Evolutionary conservation across 1,284 basidiomycete genomes (phyloP).

Genomic region (Pholiota adiposa): DNA sequence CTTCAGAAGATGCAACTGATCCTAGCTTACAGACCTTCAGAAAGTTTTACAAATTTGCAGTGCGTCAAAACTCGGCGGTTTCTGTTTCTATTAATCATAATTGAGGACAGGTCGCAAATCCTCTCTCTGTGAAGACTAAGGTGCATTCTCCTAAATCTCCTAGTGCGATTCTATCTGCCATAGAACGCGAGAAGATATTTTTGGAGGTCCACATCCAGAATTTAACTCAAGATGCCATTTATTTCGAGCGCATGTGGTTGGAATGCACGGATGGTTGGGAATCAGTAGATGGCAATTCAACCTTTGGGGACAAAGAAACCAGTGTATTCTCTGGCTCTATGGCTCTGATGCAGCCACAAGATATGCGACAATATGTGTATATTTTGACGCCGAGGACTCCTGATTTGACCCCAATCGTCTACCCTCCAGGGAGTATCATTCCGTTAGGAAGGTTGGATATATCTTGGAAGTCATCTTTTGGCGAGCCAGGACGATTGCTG

Average conservation of each 20-base stretch:
- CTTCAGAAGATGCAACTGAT: conserved; percentile 55
- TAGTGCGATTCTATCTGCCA: conserved; percentile 61
- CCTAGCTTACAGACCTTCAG: conserved; percentile 72
- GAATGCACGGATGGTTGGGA: conserved; percentile 76
- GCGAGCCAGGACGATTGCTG: conserved; percentile 80
- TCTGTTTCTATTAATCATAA: neutral
- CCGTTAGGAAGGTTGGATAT: conserved; percentile 84
- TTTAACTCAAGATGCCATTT: conserved; percentile 74
- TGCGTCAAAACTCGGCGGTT: conserved; percentile 46
- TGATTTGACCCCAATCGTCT: conserved; percentile 52
- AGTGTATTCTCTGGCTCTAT: conserved; percentile 63
- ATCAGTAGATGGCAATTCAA: conserved; percentile 56
- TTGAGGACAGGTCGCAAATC: conserved; percentile 74
- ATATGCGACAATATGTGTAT: conserved; percentile 85
- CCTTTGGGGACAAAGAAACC: conserved; percentile 33
- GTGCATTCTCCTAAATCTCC: conserved; percentile 78
- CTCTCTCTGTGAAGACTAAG: conserved; percentile 89
- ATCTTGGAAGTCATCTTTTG: conserved; percentile 79
- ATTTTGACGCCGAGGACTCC: conserved; percentile 61
- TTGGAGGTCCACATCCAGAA: conserved; percentile 91
- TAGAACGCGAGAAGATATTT: conserved; percentile 79
- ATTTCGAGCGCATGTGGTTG: conserved; percentile 76
- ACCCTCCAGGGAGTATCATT: conserved; percentile 70
- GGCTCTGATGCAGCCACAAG: conserved; percentile 79
- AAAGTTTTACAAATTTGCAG: conserved; percentile 89